phyloP scores from a whole-genome alignment of 495 filamentous ascomycete genomes.

The Trichoderma orchidacearum region DNA sequence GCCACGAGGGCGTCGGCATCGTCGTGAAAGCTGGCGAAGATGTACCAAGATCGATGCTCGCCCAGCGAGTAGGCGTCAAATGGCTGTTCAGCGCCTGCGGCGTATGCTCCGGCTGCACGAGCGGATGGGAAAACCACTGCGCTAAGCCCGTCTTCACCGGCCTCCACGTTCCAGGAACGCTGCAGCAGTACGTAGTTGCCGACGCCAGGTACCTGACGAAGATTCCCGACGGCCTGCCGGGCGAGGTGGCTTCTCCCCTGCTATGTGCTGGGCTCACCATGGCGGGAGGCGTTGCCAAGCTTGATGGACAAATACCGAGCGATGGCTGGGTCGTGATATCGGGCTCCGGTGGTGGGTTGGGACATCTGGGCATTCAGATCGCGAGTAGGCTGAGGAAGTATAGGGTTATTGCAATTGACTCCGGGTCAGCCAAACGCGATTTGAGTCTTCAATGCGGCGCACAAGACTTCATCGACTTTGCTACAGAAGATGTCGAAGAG shows the following conservation, averaged over 20 bases:
- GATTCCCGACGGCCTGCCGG: slow-evolving; percentile 43
- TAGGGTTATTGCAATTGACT: slow-evolving; percentile 53
- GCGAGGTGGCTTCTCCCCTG: slow-evolving; percentile 45
- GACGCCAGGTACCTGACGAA: slow-evolving; percentile 51
- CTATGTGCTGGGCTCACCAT: slow-evolving; percentile 42
- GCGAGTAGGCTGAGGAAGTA: slow-evolving; percentile 45
- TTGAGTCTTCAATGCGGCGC: slow-evolving; percentile 45
- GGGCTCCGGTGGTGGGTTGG: slow-evolving; percentile 50
- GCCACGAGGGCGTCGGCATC: slow-evolving; percentile 44
- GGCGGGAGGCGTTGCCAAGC: neutral
- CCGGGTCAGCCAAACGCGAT: slow-evolving; percentile 41
- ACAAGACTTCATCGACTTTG: slow-evolving; percentile 42
- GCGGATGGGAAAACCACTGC: neutral
- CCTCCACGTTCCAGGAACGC: slow-evolving; percentile 39
- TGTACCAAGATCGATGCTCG: slow-evolving; percentile 36
- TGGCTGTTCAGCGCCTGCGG: slow-evolving; percentile 3
- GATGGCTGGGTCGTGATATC: slow-evolving; percentile 52
- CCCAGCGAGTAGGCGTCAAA: slow-evolving; percentile 45
- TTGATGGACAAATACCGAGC: slow-evolving; percentile 10
- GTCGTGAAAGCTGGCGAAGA: slow-evolving; percentile 45
- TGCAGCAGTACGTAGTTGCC: slow-evolving; percentile 51
- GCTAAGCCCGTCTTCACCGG: neutral
- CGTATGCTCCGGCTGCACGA: neutral
- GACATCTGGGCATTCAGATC: slow-evolving; percentile 47
- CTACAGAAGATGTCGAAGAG: slow-evolving; percentile 31